These are phyloP conservation scores for Colletotrichum destructivum DNA, from an alignment of 2,329 filamentous ascomycete genomes.

Conservation along the genomic window DNA sequence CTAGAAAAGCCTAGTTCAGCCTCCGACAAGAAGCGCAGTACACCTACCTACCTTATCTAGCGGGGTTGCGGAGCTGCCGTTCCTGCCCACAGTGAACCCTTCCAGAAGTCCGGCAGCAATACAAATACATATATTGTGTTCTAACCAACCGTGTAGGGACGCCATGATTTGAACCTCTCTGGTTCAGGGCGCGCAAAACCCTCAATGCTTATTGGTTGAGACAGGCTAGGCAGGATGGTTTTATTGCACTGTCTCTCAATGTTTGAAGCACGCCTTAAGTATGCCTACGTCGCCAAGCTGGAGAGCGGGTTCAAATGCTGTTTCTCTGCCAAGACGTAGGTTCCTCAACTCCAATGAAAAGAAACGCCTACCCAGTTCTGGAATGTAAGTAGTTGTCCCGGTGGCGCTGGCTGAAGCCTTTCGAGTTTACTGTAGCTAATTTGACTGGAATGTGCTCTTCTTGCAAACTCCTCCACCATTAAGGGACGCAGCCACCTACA, in stretches of 20 bases:
- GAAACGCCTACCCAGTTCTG: not conserved
- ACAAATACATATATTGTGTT: not conserved
- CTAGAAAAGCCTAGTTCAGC: not conserved
- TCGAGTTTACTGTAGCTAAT: not conserved
- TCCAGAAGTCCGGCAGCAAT: not conserved
- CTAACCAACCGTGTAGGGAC: no score
- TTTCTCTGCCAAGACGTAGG: not conserved
- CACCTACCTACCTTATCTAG: conserved; percentile 15
- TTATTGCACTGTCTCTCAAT: no score
- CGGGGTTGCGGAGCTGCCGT: conserved; percentile 25
- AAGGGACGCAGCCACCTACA: no score
- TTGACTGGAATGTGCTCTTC: not conserved
- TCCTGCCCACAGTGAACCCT: not conserved
- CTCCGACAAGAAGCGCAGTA: not conserved
- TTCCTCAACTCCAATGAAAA: no score
- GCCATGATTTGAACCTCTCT: no score
- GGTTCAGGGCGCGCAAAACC: no score
- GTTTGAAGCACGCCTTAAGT: no score
- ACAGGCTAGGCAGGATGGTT: no score
- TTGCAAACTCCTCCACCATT: not conserved
- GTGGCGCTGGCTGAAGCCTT: not conserved
- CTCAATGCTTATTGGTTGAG: no score
- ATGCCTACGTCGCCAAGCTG: not conserved
- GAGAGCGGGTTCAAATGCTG: no score
- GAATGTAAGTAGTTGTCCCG: not conserved